phyloP scores from a whole-genome alignment of 2,329 filamentous ascomycete genomes.

The Pestalotiopsis sp. region DNA sequence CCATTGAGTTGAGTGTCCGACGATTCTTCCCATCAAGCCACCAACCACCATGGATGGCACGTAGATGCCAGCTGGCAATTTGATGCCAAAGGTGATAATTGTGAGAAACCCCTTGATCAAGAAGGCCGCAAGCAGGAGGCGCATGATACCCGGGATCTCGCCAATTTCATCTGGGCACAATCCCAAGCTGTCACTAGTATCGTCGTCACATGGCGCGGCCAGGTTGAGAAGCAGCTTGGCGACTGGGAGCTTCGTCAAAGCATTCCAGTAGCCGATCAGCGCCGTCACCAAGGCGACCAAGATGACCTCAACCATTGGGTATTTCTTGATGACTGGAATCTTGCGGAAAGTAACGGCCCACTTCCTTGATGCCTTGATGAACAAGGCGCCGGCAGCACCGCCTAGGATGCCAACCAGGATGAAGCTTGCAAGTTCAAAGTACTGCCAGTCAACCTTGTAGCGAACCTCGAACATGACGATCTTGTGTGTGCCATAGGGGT shows the following conservation, averaged over 20 bases:
- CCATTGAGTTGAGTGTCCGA: constrained; percentile 86
- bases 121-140: constrained; percentile 75
- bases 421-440: constrained; percentile 87
- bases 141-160: constrained; percentile 78
- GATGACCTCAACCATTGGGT: constrained; percentile 84
- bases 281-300: constrained; percentile 86
- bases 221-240: constrained; percentile 90
- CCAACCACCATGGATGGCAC: constrained; percentile 99
- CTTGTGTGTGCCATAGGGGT: constrained; percentile 94
- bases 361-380: constrained; percentile 91
- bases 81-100: constrained; percentile 92
- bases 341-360: constrained; percentile 92
- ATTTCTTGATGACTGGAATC: constrained; percentile 77
- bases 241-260: constrained; percentile 84
- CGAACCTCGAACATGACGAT: constrained; percentile 96
- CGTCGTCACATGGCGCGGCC: constrained; percentile 81
- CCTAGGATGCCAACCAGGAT: constrained; percentile 85
- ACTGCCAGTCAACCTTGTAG: constrained; percentile 88
- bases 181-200: constrained; percentile 66
- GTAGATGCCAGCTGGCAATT: constrained; percentile 95
- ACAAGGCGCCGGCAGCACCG: constrained; percentile 82
- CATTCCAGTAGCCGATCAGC: constrained; percentile 89
- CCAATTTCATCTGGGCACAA: constrained; percentile 75
- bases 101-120: constrained; percentile 89
- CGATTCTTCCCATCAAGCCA: constrained; percentile 84